phyloP scores from a whole-genome alignment of 2,329 filamentous ascomycete species.

The Graphiopsis chlorocephala region DNA sequence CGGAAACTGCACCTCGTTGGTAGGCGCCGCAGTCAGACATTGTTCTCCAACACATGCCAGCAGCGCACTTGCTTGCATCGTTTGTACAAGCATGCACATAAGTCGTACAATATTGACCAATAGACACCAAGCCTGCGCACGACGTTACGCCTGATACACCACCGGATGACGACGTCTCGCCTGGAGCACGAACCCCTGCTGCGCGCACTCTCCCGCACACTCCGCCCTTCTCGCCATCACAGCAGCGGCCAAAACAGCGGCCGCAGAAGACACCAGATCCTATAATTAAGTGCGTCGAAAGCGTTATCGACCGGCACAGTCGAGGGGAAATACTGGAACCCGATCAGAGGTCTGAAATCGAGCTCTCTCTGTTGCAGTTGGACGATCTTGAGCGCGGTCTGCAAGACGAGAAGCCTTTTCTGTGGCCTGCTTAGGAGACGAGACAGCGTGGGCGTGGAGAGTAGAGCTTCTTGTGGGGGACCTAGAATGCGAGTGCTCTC shows the following conservation, averaged over 20 bases:
- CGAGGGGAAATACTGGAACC: background rate
- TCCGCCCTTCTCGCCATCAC: background rate
- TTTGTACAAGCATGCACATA: background rate
- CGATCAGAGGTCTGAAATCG: background rate
- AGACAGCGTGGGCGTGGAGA: no score
- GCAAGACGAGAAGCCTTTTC: background rate
- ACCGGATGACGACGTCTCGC: background rate
- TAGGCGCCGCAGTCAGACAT: background rate
- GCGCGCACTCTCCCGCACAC: background rate
- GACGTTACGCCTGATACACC: background rate
- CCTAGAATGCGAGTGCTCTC: no score
- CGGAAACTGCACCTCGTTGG: background rate
- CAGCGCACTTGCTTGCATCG: background rate
- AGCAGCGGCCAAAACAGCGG: background rate
- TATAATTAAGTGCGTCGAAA: background rate
- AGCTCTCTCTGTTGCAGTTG: background rate
- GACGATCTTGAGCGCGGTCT: background rate
- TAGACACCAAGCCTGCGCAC: slow-evolving; percentile 3
- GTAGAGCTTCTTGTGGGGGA: no score
- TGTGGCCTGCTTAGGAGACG: no score
- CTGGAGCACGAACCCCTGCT: background rate
- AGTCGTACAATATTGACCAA: background rate
- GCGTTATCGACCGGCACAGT: background rate
- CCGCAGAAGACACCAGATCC: background rate
- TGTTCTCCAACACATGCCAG: background rate